These are phyloP conservation scores for Vitellaria paradoxa DNA, from an alignment of 179 eudicot genomes.

Conservation along the genomic window DNA sequence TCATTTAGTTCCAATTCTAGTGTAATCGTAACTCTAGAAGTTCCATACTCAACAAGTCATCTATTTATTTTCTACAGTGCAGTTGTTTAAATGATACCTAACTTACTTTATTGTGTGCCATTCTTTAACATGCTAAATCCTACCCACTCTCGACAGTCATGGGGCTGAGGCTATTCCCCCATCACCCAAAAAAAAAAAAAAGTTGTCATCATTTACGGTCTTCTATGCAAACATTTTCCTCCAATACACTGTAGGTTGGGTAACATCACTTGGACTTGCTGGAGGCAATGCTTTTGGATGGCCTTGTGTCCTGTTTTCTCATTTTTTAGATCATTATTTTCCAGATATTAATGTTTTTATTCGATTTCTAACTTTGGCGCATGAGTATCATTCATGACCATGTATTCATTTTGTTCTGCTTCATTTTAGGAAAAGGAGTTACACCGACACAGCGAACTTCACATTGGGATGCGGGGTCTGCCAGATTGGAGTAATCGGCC, in stretches of 20 bases:
- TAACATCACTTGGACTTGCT: no score
- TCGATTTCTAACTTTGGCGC: no score
- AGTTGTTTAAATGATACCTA: neutral
- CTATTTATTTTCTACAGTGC: no score
- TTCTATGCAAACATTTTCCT: no score
- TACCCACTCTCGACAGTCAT: no score
- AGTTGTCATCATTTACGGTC: no score
- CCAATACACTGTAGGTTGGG: no score
- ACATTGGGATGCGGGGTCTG: conserved; percentile 96
- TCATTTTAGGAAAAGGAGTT: conserved; percentile 61
- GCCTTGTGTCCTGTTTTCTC: neutral
- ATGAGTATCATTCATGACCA: no score
- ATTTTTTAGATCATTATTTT: no score
- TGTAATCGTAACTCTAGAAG: neutral
- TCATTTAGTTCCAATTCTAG: no score
- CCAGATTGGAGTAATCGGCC: conserved; percentile 88
- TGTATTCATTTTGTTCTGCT: neutral
- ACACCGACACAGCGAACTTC: conserved; percentile 88
- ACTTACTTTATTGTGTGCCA: neutral
- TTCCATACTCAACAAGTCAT: neutral
- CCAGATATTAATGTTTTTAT: neutral
- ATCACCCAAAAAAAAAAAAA: no score
- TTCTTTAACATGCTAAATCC: neutral
- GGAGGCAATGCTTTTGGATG: neutral
- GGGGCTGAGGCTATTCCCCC: no score